Evolutionary conservation across 2,329 filamentous ascomycete genomes (phyloP), one percentile per base, ranked within the genome.

Genomic region (Claviceps fusiformis): DNA sequence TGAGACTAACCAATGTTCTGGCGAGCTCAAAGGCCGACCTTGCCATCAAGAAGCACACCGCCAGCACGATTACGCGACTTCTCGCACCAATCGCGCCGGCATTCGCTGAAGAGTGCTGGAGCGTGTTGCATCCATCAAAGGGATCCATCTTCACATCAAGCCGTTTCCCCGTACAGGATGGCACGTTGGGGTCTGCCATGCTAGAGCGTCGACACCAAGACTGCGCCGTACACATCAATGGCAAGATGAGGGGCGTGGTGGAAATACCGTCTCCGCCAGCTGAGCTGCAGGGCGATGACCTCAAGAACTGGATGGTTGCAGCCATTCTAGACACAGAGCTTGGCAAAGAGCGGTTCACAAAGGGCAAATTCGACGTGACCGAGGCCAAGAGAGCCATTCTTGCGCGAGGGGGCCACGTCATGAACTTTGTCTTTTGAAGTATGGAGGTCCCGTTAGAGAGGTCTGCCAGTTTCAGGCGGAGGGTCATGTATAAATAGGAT

Each of bases 21-120:
- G 67, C 76, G 37, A 76, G 76, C 3, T 70, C 75, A 15, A 59
- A 67, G 0, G 69, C 69, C 3, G 71, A 74, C 43, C 62, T 65
- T 3, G 52, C 69, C 5, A 64, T 87, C 60, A 72, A 70, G 64
- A 69, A 73, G 47, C 70, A 76, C 29, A 76, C 82, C 0, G 68
- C 75, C 1, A 74, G 75, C 1, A 71, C 75, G 3, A 76, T 95
- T 9, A 66, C 92, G 45, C 81, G 81, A 52, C 81, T 95, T 72
- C 74, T 91, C 61, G 86, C 88, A 0, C 90, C 90, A 4, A 82
- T 95, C 53, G 81, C 87, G 0, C 90, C 90, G 0, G 87, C 86
- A 0, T 82, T 93, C 57, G 79, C 88, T 1, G 89, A 92, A 61
- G 88, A 95, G 70, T 87, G 83, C 67, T 95, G 87, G 87, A 75